A percentile compares a stretch with the other conserved stretches of the same genome.
Conservation (phyloP, 1,139 yeast species). For the Yamadazyma jaroonii region DNA sequence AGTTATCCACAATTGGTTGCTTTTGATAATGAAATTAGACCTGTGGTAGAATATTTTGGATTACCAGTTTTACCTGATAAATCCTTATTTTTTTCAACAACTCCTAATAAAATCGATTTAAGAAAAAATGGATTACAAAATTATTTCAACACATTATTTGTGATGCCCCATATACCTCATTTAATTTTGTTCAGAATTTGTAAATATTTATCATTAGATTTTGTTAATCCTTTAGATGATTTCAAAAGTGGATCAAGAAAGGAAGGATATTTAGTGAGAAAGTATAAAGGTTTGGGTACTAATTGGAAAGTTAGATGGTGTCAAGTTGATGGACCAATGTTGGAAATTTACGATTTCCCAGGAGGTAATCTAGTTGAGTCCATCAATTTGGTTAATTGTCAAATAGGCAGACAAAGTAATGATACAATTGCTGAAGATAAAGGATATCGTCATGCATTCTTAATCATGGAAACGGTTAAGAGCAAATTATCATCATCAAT, state of each 20-base stretch:
- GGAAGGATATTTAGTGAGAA: slow-evolving; percentile 68
- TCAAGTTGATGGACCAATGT: slow-evolving; percentile 60
- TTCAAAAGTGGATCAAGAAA: slow-evolving; percentile 54
- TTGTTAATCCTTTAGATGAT: slow-evolving; percentile 62
- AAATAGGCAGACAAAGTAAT: slow-evolving; percentile 62
- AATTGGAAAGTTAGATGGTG: slow-evolving; percentile 79
- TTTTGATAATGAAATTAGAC: slow-evolving; percentile 57
- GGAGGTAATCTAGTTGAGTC: slow-evolving; percentile 59
- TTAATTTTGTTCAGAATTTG: slow-evolving; percentile 55
- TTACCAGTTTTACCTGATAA: slow-evolving; percentile 65
- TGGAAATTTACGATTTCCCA: slow-evolving; percentile 61
- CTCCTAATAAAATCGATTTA: slow-evolving; percentile 65
- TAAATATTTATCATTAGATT: slow-evolving; percentile 65
- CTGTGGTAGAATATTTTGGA: slow-evolving; percentile 54
- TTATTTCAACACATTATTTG: slow-evolving; percentile 58
- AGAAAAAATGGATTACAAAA: slow-evolving; percentile 56
- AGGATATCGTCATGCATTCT: slow-evolving; percentile 76
- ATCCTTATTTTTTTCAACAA: slow-evolving; percentile 49
- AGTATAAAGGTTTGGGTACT: slow-evolving; percentile 51
- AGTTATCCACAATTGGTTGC: slow-evolving; percentile 51
- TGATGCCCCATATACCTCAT: slow-evolving; percentile 62
- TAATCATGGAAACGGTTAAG: slow-evolving; percentile 63
- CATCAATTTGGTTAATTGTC: slow-evolving; percentile 51
- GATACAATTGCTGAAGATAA: slow-evolving; percentile 63
- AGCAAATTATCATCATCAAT: slow-evolving; percentile 50